Evolutionary conservation across 2,329 filamentous ascomycete species (phyloP), one percentile per base, ranked within the genome.

Genomic region (Cercospora berteroae): DNA sequence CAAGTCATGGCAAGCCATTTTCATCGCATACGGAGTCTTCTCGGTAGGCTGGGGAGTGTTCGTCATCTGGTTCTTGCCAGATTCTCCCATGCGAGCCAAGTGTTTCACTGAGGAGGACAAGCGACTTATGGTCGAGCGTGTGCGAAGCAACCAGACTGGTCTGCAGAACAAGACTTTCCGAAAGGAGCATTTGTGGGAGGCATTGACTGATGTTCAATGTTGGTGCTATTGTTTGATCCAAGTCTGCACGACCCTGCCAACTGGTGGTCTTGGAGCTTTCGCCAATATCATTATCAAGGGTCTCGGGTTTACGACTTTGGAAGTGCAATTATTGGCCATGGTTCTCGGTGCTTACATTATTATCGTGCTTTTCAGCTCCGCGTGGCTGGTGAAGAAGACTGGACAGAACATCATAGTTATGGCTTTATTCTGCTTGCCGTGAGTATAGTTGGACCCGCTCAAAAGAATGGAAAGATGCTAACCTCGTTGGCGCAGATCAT

Each of bases 301-400:
- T n/a, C 88, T 93, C 67, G 80, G 88, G 0, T 94, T 93, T 74
- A 83, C 80, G 0, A 80, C 82, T 0, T 81, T 92, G 6, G 80
- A 93, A 77, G 92, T 90, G 0, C 90, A 93, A 78, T 81, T 94
- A 1, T 80, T 94, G 25, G 86, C 89, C 44, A 92, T 93, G 89
- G 90, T 92, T 0, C 81, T 92, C 0, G 90, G 90, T 5, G 87
- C 86, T 44, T 90, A 90, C 71, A 92, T 93, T 72, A 91, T 93
- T 68, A 81, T 89, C 58, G 86, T 92, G 4, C 81, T 93, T 1
- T 80, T 93, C 27, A 81, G 81, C 0, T 90, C 89, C 0, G 85
- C 87, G 0, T 93, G 85, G 84, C 74, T 93, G 4, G 88, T 89
- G 13, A 89, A 88, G 79, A 89, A 85, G 77, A 89, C 84, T 0